These are phyloP conservation scores for Lunularia cruciata DNA, from an alignment of 225 moss, liverwort and hornwort species.

Conservation along the genomic window DNA sequence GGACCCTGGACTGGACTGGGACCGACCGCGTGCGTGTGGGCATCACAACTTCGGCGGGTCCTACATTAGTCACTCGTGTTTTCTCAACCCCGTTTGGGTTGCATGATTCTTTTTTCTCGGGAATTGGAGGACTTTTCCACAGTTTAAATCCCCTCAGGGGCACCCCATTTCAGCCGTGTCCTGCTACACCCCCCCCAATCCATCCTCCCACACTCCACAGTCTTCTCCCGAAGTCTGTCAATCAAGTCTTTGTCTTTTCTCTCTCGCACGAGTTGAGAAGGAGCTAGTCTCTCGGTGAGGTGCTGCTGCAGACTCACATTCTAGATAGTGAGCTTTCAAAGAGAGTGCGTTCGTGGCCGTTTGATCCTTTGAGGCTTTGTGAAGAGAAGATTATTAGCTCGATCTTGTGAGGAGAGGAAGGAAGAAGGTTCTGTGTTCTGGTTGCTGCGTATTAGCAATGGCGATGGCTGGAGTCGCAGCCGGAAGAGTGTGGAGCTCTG, in stretches of 20 bases:
- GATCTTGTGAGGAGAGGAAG: neutral
- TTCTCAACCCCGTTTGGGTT: too few species aligned
- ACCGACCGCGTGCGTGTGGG: too few species aligned
- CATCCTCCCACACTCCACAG: neutral
- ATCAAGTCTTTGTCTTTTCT: too few species aligned
- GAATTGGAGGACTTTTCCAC: too few species aligned
- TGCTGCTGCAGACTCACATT: neutral
- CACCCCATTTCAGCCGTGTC: neutral
- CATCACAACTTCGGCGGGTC: too few species aligned
- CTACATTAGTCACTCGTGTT: too few species aligned
- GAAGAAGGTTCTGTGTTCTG: neutral
- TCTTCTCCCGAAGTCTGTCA: too few species aligned
- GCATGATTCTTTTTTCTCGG: too few species aligned
- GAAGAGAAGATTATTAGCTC: neutral
- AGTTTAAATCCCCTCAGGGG: neutral
- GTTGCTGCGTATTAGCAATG: slow-evolving; percentile 12
- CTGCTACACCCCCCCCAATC: neutral
- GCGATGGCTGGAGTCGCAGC: slow-evolving; percentile 30
- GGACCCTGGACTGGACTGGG: too few species aligned
- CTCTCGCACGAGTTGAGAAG: too few species aligned
- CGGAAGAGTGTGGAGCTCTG: slow-evolving; percentile 8
- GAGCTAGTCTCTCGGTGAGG: neutral
- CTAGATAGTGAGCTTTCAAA: neutral
- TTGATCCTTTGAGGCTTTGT: neutral
- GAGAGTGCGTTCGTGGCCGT: neutral